Evolutionary conservation across 257 asterid species (phyloP).

Genomic region (Gardenia jasminoides): DNA sequence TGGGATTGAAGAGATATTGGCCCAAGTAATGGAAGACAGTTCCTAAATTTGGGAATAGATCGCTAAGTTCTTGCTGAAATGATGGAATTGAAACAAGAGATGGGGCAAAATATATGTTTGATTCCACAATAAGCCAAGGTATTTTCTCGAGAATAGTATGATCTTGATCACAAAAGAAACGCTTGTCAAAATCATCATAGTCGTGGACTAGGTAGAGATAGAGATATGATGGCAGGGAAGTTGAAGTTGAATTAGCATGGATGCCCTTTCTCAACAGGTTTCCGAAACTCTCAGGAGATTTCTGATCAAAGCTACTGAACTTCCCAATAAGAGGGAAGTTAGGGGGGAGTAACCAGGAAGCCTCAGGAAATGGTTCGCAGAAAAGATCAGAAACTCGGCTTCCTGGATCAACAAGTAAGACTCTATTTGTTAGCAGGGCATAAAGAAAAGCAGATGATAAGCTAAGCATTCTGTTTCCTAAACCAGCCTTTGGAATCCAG

Average conservation of each 20-base stretch:
- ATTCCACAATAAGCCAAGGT: slow-evolving; percentile 63
- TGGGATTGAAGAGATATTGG: slow-evolving; percentile 70
- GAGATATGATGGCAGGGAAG: slow-evolving; percentile 31
- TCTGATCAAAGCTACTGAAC: slow-evolving; percentile 42
- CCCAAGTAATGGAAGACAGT: slow-evolving; percentile 72
- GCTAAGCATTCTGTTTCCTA: slow-evolving; percentile 70
- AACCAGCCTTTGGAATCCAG: slow-evolving; percentile 72
- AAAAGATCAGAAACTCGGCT: slow-evolving; percentile 62
- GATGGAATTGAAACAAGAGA: slow-evolving; percentile 62
- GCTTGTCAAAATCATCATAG: slow-evolving; percentile 55
- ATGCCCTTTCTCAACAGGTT: slow-evolving; percentile 43
- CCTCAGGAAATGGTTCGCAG: slow-evolving; percentile 82
- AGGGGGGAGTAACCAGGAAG: slow-evolving; percentile 72
- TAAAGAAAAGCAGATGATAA: slow-evolving; percentile 79
- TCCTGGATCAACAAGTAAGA: slow-evolving; percentile 69
- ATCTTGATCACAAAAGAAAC: slow-evolving; percentile 64
- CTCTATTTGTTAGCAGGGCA: slow-evolving; percentile 75
- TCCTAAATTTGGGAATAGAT: slow-evolving; percentile 67
- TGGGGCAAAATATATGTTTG: slow-evolving; percentile 65
- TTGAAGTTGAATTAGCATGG: slow-evolving; percentile 22
- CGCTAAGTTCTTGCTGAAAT: slow-evolving; percentile 48
- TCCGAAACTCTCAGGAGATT: slow-evolving; percentile 54
- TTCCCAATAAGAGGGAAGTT: slow-evolving; percentile 49
- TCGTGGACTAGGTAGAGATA: slow-evolving; percentile 73
- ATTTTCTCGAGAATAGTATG: slow-evolving; percentile 42